phyloP scores from a whole-genome alignment of 345 rosid genomes.

The Moringa oleifera region DNA sequence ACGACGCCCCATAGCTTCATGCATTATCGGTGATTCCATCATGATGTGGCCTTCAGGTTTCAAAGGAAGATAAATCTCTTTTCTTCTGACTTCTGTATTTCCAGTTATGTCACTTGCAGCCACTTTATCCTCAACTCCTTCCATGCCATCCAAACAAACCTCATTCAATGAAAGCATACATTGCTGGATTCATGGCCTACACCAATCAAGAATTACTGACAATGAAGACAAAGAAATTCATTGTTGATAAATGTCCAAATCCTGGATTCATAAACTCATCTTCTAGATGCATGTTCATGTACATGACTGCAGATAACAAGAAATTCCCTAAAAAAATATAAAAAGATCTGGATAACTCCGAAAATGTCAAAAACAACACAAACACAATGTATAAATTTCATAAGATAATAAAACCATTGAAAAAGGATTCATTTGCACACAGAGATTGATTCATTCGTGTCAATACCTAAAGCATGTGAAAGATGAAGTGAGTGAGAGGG shows the following conservation, averaged over 20 bases:
- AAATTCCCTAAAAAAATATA: neutral
- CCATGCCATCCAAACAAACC: conserved; percentile 35
- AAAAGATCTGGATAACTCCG: neutral
- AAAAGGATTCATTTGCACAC: too few species aligned
- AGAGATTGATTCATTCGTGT: too few species aligned
- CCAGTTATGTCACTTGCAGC: conserved; percentile 21
- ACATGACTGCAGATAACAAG: neutral
- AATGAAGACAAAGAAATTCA: neutral
- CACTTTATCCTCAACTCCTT: conserved; percentile 35
- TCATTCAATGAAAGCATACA: conserved; percentile 12
- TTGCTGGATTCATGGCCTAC: neutral
- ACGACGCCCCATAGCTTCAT: conserved; percentile 20
- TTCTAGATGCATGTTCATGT: neutral
- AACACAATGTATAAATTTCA: too few species aligned
- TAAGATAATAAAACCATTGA: too few species aligned
- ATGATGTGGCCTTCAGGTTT: conserved; percentile 29
- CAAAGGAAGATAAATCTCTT: conserved; percentile 31
- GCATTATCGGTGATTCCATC: conserved; percentile 24
- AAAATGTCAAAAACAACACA: neutral
- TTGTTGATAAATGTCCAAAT: neutral
- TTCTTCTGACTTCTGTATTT: conserved; percentile 18
- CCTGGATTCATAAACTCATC: neutral
- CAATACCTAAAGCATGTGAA: too few species aligned
- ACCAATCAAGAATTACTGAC: neutral
- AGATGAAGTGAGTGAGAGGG: too few species aligned